phyloP scores from a whole-genome alignment of 768 basidiomycete genomes.

The Mycena amicta region DNA sequence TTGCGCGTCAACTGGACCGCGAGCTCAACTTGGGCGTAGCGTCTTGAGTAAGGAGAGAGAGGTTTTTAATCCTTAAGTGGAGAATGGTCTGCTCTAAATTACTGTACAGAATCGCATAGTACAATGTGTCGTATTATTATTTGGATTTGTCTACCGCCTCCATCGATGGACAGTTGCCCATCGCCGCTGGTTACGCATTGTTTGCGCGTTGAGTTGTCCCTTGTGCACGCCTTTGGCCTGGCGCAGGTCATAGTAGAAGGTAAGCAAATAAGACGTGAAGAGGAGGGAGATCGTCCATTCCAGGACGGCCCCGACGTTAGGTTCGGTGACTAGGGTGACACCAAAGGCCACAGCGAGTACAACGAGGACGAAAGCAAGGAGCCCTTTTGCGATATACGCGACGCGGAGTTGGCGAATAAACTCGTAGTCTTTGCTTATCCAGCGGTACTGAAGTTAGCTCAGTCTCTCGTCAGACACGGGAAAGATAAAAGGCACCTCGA shows the following conservation, averaged over 20 bases:
- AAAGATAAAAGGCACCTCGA: constrained; percentile 66
- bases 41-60: constrained; percentile 20
- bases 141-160: not conserved
- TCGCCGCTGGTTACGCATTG: constrained; percentile 24
- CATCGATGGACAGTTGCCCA: constrained; percentile 6
- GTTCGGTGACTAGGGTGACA: constrained; percentile 45
- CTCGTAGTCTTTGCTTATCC: constrained; percentile 60
- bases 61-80: constrained; percentile 5
- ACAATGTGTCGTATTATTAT: not conserved
- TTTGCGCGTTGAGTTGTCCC: constrained; percentile 44
- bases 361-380: constrained; percentile 61
- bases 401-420: constrained; percentile 46
- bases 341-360: constrained; percentile 66
- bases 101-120: too few relatives aligned
- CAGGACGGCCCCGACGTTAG: constrained; percentile 60
- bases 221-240: constrained; percentile 54
- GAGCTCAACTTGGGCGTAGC: constrained; percentile 51
- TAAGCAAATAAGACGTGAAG: constrained; percentile 72
- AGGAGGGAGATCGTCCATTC: constrained; percentile 79
- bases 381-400: constrained; percentile 64
- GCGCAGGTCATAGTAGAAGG: constrained; percentile 73
- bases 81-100: too few relatives aligned
- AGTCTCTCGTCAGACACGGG: too few relatives aligned
- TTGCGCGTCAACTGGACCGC: constrained; percentile 55
- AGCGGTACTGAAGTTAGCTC: constrained; percentile 62